Conservation (phyloP, 1,284 basidiomycete species). For the Fomes fomentarius region DNA sequence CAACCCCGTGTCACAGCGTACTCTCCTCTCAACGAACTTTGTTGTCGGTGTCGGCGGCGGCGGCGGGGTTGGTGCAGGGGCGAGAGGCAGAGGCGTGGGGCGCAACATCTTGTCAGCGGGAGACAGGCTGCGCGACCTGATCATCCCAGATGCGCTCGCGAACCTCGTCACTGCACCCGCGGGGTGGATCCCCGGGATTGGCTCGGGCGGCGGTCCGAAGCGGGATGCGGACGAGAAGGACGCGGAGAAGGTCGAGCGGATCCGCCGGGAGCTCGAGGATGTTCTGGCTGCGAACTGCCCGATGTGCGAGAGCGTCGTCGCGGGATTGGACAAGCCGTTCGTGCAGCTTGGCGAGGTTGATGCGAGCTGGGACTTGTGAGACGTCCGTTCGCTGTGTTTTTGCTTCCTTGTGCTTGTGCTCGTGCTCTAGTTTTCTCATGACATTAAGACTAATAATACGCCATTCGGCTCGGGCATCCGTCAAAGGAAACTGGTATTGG, state of each 20-base stretch:
- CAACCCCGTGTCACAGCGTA: conserved; percentile 58
- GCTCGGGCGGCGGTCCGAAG: conserved; percentile 39
- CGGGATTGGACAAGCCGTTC: conserved; percentile 86
- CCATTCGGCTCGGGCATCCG: too few species aligned
- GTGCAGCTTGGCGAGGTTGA: conserved; percentile 81
- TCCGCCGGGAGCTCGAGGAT: conserved; percentile 85
- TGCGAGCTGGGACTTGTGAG: conserved; percentile 78
- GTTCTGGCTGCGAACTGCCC: conserved; percentile 88
- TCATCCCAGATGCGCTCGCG: conserved; percentile 89
- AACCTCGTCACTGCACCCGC: conserved; percentile 65
- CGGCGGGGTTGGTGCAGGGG: conserved; percentile 54
- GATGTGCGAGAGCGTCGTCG: conserved; percentile 87
- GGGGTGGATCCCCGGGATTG: conserved; percentile 70
- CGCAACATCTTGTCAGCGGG: conserved; percentile 87
- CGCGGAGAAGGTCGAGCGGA: conserved; percentile 63
- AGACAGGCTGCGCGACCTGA: conserved; percentile 86
- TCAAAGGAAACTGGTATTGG: too few species aligned
- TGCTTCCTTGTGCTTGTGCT: too few species aligned
- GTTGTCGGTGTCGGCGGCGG: too few species aligned
- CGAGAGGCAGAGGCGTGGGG: conserved; percentile 64
- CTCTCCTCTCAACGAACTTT: conserved; percentile 76
- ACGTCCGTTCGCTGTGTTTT: too few species aligned
- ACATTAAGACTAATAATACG: too few species aligned
- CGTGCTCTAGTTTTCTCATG: too few species aligned
- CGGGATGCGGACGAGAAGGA: conserved; percentile 54